Conservation (phyloP, 2,329 filamentous ascomycete species). For the Colletotrichum godetiae region DNA sequence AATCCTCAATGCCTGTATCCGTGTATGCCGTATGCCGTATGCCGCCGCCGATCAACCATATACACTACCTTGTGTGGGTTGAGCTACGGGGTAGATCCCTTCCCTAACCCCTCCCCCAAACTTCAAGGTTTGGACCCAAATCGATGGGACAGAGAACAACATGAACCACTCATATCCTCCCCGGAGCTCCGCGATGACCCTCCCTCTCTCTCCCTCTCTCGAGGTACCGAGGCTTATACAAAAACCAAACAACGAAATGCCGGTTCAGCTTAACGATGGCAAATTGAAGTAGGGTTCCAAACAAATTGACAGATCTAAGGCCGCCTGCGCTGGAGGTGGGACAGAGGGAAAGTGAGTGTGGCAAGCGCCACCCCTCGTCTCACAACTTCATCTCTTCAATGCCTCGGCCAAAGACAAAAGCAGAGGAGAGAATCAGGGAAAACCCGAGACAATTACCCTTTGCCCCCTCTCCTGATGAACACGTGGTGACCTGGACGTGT, state of each 20-base stretch:
- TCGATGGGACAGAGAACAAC: neutral
- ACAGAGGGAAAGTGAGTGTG: neutral
- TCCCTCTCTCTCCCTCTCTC: neutral
- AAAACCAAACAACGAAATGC: neutral
- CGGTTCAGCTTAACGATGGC: neutral
- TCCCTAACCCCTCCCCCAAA: neutral
- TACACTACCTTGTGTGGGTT: too few species aligned
- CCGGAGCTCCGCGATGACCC: neutral
- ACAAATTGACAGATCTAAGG: neutral
- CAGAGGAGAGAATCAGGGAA: neutral
- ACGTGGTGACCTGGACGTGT: neutral
- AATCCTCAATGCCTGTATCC: neutral
- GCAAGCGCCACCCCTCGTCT: neutral
- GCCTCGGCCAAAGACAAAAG: neutral
- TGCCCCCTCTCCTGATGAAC: neutral
- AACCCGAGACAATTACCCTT: neutral
- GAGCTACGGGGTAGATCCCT: neutral
- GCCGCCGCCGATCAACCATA: too few species aligned
- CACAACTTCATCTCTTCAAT: constrained; percentile 1
- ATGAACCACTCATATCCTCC: neutral
- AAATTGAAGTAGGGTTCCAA: neutral
- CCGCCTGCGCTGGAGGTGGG: too few species aligned
- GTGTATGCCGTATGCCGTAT: too few species aligned
- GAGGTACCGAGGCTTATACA: neutral
- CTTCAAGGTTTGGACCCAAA: neutral